These are phyloP conservation scores for Patellifolia procumbens DNA, from an alignment of 179 eudicot species.

Conservation along the genomic window DNA sequence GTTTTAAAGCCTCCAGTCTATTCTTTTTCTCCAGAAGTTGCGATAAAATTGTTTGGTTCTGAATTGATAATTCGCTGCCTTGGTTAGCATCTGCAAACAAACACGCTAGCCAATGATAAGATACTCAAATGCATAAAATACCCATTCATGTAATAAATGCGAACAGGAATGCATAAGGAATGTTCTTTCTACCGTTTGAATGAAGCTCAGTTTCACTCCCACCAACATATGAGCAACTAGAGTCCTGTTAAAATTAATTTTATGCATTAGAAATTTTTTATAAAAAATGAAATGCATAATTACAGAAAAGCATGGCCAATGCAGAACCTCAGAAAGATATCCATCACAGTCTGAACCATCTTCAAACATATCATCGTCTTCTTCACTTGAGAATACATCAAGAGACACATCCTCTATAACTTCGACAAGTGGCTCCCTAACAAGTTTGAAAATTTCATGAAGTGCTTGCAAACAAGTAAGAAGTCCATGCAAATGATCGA, in stretches of 20 bases:
- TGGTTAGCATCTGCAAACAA: conserved; percentile 42
- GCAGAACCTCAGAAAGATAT: conserved; percentile 79
- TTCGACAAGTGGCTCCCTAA: conserved; percentile 47
- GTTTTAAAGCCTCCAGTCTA: conserved; percentile 56
- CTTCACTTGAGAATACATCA: conserved; percentile 59
- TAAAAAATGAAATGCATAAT: neutral
- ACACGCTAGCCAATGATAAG: neutral
- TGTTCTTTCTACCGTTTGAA: conserved; percentile 47
- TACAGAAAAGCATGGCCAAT: neutral
- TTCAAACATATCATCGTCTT: conserved; percentile 46
- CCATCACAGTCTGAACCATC: conserved; percentile 84
- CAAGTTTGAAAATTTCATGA: neutral
- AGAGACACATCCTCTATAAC: conserved; percentile 54
- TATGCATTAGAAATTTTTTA: conserved; percentile 17
- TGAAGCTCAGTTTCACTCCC: conserved; percentile 37
- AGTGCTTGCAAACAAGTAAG: neutral
- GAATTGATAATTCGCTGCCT: conserved; percentile 37
- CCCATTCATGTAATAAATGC: neutral
- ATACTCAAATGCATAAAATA: neutral
- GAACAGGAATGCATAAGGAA: neutral
- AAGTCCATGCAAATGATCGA: neutral
- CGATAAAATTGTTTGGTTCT: conserved; percentile 44
- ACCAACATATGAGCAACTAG: conserved; percentile 34
- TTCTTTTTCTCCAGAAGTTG: conserved; percentile 59
- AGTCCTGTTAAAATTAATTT: conserved; percentile 44